Percentiles rank a stretch among this genome's conserved stretches.
Evolutionary conservation across 768 basidiomycete genomes (phyloP).

Genomic region (Leucosporidium scottii): DNA sequence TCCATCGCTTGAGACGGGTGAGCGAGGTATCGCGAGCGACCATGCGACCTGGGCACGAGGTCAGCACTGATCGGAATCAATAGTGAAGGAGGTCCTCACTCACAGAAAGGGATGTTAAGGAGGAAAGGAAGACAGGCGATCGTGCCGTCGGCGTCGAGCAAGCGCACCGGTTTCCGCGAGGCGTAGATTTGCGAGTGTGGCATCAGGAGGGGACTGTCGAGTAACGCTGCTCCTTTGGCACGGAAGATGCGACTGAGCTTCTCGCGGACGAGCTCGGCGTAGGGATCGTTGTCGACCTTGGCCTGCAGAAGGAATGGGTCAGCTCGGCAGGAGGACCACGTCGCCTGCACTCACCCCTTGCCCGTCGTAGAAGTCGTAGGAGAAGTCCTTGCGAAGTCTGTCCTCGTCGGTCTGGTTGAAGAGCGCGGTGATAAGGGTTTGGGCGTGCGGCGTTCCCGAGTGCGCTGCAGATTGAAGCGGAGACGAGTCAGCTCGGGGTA

Average conservation of each 20-base stretch:
- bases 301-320: not conserved
- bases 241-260: conserved; percentile 35
- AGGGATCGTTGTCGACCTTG: conserved; percentile 34
- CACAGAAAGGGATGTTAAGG: conserved; percentile 34
- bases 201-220: conserved; percentile 36
- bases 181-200: conserved; percentile 34
- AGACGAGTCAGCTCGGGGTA: not conserved
- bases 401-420: conserved; percentile 33
- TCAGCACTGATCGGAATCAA: not conserved
- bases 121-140: not conserved
- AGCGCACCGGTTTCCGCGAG: conserved; percentile 31
- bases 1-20: conserved; percentile 39
- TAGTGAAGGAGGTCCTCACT: not conserved
- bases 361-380: conserved; percentile 32
- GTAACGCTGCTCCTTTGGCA: conserved; percentile 31
- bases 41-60: conserved; percentile 23
- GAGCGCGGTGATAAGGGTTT: conserved; percentile 29
- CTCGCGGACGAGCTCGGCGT: conserved; percentile 33
- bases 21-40: conserved; percentile 35
- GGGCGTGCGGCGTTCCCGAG: conserved; percentile 29
- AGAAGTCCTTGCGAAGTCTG: conserved; percentile 29
- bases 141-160: conserved; percentile 33
- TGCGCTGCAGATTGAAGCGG: conserved; percentile 9
- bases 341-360: conserved; percentile 3
- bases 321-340: not conserved